A percentile compares a stretch with the other conserved stretches of the same genome.
Conservation (phyloP, 805 yeast genomes). For the Cyberlindnera suaveolens region DNA sequence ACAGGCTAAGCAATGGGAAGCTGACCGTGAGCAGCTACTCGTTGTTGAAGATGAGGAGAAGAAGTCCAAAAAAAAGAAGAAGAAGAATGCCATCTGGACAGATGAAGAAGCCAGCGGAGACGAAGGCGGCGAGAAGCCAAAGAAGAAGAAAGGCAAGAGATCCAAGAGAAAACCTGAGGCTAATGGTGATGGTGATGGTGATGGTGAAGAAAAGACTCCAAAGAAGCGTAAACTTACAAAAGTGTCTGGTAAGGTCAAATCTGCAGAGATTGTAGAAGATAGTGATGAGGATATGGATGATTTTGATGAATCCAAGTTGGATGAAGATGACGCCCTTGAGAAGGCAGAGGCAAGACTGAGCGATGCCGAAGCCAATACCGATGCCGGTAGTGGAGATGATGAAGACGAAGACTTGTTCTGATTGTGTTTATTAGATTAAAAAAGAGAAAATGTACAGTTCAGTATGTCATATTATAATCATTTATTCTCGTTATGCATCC, state of each 20-base stretch:
- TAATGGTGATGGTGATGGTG: conserved; percentile 20
- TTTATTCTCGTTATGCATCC: conserved; percentile 29
- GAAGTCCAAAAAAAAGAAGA: conserved; percentile 30
- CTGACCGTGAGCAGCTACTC: conserved; percentile 36
- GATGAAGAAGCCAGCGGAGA: conserved; percentile 35
- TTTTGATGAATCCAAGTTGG: conserved; percentile 16
- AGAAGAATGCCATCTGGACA: conserved; percentile 40
- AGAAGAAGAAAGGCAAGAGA: conserved; percentile 16
- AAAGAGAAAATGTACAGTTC: background rate
- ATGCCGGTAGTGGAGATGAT: conserved; percentile 6
- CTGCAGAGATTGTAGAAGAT: conserved; percentile 34
- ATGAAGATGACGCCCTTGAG: conserved; percentile 18
- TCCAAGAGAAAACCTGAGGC: conserved; percentile 23
- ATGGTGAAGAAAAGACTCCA: conserved; percentile 20
- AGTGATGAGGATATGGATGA: conserved; percentile 35
- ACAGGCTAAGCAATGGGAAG: conserved; percentile 52
- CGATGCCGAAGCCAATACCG: conserved; percentile 8
- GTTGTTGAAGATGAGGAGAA: conserved; percentile 33
- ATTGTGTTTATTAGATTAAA: conserved; percentile 2
- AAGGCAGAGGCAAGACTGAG: conserved; percentile 18
- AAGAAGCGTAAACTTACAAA: conserved; percentile 12
- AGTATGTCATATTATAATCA: background rate
- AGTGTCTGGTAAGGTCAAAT: conserved; percentile 25
- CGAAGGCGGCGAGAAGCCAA: conserved; percentile 14
- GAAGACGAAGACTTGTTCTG: conserved; percentile 11